phyloP scores from a whole-genome alignment of 345 rosid genomes.

The Theobroma cacao region DNA sequence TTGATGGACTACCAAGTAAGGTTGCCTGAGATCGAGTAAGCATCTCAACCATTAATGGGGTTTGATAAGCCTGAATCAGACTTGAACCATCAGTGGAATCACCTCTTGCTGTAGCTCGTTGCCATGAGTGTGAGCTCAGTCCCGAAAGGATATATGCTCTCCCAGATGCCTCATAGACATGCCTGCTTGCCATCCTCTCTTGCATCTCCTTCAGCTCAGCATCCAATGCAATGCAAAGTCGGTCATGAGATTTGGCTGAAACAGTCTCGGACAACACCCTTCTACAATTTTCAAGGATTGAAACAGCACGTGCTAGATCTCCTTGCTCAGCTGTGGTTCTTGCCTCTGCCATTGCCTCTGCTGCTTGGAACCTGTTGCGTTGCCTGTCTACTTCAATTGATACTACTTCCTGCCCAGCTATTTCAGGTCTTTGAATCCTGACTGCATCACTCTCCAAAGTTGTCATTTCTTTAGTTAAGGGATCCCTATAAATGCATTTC shows the following conservation, averaged over 20 bases:
- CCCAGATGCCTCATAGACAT: slow-evolving; percentile 87
- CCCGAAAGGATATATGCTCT: slow-evolving; percentile 96
- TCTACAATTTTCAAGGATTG: slow-evolving; percentile 64
- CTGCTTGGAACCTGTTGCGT: slow-evolving; percentile 83
- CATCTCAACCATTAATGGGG: slow-evolving; percentile 97
- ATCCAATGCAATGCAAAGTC: slow-evolving; percentile 73
- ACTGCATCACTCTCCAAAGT: slow-evolving; percentile 56
- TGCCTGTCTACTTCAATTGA: slow-evolving; percentile 96
- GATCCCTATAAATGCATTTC: slow-evolving; percentile 75
- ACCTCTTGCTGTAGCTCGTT: slow-evolving; percentile 96
- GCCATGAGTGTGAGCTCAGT: slow-evolving; percentile 98
- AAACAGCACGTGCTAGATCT: slow-evolving; percentile 66
- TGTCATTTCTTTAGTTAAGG: slow-evolving; percentile 58
- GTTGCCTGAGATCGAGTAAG: slow-evolving; percentile 73
- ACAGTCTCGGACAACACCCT: slow-evolving; percentile 52
- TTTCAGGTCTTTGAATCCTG: slow-evolving; percentile 57
- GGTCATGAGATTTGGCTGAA: slow-evolving; percentile 67
- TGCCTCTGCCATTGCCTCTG: slow-evolving; percentile 83
- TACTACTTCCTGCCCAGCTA: slow-evolving; percentile 37
- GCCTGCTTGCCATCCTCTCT: slow-evolving; percentile 92
- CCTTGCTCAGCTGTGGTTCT: slow-evolving; percentile 77
- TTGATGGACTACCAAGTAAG: slow-evolving; percentile 58
- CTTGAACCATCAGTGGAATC: slow-evolving; percentile 87
- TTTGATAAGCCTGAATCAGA: slow-evolving; percentile 75
- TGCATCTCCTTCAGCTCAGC: slow-evolving; percentile 96